These are phyloP conservation scores for Eutreptiella sp. DNA, from an alignment of 208 protist genomes.

Conservation along the genomic window DNA sequence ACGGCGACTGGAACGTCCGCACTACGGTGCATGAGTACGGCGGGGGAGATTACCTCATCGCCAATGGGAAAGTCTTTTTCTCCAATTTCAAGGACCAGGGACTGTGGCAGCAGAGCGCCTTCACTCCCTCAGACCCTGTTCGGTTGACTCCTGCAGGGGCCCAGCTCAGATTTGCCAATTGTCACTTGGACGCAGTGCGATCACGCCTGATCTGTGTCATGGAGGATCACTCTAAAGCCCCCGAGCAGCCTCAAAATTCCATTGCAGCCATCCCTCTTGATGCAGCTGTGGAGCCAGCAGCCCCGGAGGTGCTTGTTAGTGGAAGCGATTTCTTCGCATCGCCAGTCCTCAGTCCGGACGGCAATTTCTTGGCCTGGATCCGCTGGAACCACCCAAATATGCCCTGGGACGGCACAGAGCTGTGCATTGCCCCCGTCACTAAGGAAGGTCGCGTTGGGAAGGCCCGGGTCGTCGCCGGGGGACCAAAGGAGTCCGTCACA, in stretches of 20 bases:
- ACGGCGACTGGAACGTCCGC: not conserved
- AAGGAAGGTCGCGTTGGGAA: not conserved
- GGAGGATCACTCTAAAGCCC: not conserved
- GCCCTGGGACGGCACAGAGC: slow-evolving; percentile 8
- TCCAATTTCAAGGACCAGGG: slow-evolving; percentile 13
- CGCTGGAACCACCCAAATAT: slow-evolving; percentile 35
- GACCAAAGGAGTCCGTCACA: not conserved
- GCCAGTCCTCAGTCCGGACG: slow-evolving; percentile 10
- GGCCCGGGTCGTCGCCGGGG: not conserved
- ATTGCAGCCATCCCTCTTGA: not conserved
- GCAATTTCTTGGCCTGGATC: slow-evolving; percentile 4
- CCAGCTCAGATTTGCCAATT: not conserved
- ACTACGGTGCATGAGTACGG: slow-evolving; percentile 16
- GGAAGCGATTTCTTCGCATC: slow-evolving; percentile 28
- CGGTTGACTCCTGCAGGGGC: no score
- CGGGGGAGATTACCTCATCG: no score
- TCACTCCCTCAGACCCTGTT: no score
- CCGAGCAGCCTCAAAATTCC: not conserved
- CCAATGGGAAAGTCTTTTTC: not conserved
- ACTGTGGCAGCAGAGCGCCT: no score
- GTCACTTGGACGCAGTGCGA: not conserved
- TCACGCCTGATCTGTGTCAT: not conserved
- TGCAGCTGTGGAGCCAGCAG: not conserved
- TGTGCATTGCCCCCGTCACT: slow-evolving; percentile 5
- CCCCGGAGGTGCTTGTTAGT: slow-evolving; percentile 2